phyloP scores from a whole-genome alignment of 1,139 yeast genomes.

The Nakaseomyces nivariensis region DNA sequence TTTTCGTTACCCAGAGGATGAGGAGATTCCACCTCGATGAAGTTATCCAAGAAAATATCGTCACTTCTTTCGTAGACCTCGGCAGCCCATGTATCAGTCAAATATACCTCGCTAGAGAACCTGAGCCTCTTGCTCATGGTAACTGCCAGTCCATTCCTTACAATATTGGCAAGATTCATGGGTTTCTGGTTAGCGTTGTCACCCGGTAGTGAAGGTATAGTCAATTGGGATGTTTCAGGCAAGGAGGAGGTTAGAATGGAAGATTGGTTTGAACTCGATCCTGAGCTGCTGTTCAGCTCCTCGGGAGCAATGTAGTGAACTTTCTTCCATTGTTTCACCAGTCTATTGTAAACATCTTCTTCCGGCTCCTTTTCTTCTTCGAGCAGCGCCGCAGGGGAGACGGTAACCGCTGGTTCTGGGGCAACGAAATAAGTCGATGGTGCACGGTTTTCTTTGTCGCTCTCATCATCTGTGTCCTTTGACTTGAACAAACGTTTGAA shows the following conservation, averaged over 20 bases:
- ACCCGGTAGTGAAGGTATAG: not conserved
- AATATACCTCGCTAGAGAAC: slow-evolving; percentile 14
- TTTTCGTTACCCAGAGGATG: slow-evolving; percentile 3
- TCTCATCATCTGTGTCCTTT: not conserved
- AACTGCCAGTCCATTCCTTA: not conserved
- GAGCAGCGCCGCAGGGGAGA: not conserved
- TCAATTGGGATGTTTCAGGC: slow-evolving; percentile 1
- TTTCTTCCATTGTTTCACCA: slow-evolving; percentile 15
- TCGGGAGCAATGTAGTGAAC: slow-evolving; percentile 14
- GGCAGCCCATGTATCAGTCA: slow-evolving; percentile 19
- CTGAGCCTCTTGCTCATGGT: slow-evolving; percentile 5
- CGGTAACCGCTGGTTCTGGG: not conserved
- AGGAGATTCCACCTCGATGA: slow-evolving; percentile 10
- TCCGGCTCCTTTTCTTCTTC: slow-evolving; percentile 6
- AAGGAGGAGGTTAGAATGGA: slow-evolving; percentile 1
- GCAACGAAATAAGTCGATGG: not conserved
- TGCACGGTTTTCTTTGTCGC: not conserved
- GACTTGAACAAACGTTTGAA: slow-evolving; percentile 8
- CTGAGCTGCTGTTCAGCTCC: not conserved
- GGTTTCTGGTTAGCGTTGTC: slow-evolving; percentile 4
- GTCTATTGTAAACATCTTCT: slow-evolving; percentile 9
- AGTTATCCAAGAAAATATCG: slow-evolving; percentile 16
- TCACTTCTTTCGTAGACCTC: slow-evolving; percentile 22
- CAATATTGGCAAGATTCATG: slow-evolving; percentile 3
- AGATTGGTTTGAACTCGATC: slow-evolving; percentile 4